Percentiles rank a stretch among this genome's conserved stretches.
These are phyloP conservation scores for Pythium rishiriense DNA, from an alignment of 352 stramenopile species.

Conservation along the genomic window DNA sequence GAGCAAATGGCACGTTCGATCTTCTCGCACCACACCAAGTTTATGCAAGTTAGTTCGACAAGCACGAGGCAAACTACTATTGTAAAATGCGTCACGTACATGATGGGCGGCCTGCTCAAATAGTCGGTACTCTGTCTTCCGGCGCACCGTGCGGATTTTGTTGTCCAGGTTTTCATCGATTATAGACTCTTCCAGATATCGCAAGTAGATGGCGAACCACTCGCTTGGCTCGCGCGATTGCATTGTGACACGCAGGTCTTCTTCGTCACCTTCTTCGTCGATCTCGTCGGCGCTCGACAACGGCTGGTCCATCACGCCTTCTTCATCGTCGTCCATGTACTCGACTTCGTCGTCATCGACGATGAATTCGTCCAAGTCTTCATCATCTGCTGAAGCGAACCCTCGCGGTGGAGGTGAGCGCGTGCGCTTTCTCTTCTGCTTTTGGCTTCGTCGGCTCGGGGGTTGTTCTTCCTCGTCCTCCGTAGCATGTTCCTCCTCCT, in stretches of 20 bases:
- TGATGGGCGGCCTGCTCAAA: slow-evolving; percentile 56
- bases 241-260: slow-evolving; percentile 41
- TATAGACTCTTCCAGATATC: slow-evolving; percentile 78
- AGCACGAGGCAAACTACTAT: not conserved
- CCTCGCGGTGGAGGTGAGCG: slow-evolving; percentile 17
- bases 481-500: slow-evolving; percentile 5
- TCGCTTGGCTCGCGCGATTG: slow-evolving; percentile 63
- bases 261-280: slow-evolving; percentile 37
- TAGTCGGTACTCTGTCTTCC: slow-evolving; percentile 42
- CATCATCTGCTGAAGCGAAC: slow-evolving; percentile 53
- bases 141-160: slow-evolving; percentile 45
- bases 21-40: slow-evolving; percentile 25
- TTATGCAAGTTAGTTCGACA: not conserved
- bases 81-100: slow-evolving; percentile 37
- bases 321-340: slow-evolving; percentile 87
- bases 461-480: slow-evolving; percentile 15
- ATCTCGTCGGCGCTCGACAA: slow-evolving; percentile 40
- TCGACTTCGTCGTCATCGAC: slow-evolving; percentile 77
- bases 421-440: not conserved
- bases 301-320: slow-evolving; percentile 60
- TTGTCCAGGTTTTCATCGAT: slow-evolving; percentile 59
- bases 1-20: slow-evolving; percentile 76
- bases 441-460: not conserved
- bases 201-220: slow-evolving; percentile 86
- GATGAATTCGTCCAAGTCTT: slow-evolving; percentile 83